Evolutionary conservation across 2,329 filamentous ascomycete species (phyloP).

Genomic region (Talaromyces sp.): DNA sequence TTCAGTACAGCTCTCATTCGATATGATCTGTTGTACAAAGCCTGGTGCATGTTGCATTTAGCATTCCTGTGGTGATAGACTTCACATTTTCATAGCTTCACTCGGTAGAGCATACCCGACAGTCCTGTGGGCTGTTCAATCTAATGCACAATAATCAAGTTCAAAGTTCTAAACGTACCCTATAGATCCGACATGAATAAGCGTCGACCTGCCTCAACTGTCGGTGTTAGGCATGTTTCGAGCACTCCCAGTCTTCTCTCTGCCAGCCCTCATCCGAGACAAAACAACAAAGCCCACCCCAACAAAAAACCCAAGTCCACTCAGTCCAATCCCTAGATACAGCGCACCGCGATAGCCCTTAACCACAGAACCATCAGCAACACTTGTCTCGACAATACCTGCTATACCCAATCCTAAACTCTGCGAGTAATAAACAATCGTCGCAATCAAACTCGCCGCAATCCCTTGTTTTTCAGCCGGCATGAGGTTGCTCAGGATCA

Average conservation of each 20-base stretch:
- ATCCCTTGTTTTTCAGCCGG: slow-evolving; percentile 35
- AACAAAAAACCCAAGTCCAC: too few species aligned
- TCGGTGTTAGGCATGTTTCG: too few species aligned
- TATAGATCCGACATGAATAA: not conserved
- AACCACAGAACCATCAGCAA: not conserved
- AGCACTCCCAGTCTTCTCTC: too few species aligned
- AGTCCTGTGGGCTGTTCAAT: not conserved
- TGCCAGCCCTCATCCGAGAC: too few species aligned
- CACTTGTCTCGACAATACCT: not conserved
- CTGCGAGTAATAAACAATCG: slow-evolving; percentile 38
- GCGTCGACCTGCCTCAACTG: too few species aligned
- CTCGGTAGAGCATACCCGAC: not conserved
- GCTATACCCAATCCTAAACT: slow-evolving; percentile 30
- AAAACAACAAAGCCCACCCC: not conserved
- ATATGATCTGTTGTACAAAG: slow-evolving; percentile 6
- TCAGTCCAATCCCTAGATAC: not conserved
- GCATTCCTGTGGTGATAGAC: not conserved
- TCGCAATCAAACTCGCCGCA: slow-evolving; percentile 30
- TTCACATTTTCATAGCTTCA: not conserved
- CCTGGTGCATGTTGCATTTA: not conserved
- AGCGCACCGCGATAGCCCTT: not conserved
- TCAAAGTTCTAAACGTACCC: not conserved
- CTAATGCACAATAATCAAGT: not conserved
- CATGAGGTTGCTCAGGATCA: slow-evolving; percentile 33
- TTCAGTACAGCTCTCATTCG: slow-evolving; percentile 2